These are phyloP conservation scores for Teratosphaeriaceae sp. DNA, from an alignment of 2,329 filamentous ascomycete species.

Conservation along the genomic window DNA sequence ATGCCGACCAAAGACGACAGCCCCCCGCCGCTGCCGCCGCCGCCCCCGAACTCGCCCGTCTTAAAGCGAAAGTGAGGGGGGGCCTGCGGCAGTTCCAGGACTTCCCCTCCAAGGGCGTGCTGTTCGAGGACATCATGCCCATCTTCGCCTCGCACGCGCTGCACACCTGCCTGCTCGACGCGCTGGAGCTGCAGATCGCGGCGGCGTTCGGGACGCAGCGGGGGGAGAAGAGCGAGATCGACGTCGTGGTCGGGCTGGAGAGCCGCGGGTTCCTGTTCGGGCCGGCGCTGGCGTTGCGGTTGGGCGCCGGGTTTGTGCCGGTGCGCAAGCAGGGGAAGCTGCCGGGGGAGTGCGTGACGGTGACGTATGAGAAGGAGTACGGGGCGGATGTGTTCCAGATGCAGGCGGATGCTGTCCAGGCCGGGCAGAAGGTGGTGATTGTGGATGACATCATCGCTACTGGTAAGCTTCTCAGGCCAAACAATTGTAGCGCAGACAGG, in stretches of 20 bases:
- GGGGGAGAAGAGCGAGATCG: conserved; percentile 40
- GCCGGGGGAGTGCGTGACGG: conserved; percentile 79
- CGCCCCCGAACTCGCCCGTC: conserved; percentile 37
- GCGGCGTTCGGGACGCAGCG: conserved; percentile 45
- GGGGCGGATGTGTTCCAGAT: conserved; percentile 95
- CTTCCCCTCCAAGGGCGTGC: conserved; percentile 85
- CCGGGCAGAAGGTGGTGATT: conserved; percentile 82
- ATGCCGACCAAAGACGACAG: conserved; percentile 44
- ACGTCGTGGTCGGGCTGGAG: conserved; percentile 90
- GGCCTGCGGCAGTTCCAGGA: conserved; percentile 81
- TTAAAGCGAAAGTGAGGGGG: conserved; percentile 61
- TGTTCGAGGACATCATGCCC: conserved; percentile 97
- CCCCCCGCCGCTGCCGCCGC: conserved; percentile 44
- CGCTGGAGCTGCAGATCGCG: conserved; percentile 75
- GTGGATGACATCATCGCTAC: conserved; percentile 99
- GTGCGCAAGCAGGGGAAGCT: conserved; percentile 95
- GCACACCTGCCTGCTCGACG: conserved; percentile 71
- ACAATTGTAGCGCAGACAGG: not conserved
- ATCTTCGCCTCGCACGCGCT: conserved; percentile 74
- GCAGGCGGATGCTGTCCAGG: conserved; percentile 76
- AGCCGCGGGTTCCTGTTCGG: conserved; percentile 95
- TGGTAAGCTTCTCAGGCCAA: conserved; percentile 63
- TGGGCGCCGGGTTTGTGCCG: conserved; percentile 83
- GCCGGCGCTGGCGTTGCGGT: conserved; percentile 73
- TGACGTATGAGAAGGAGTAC: conserved; percentile 91